A percentile compares a stretch with the other conserved stretches of the same genome.
Evolutionary conservation across 2,329 filamentous ascomycete genomes (phyloP).

Genomic region (Eurotiales sp.): DNA sequence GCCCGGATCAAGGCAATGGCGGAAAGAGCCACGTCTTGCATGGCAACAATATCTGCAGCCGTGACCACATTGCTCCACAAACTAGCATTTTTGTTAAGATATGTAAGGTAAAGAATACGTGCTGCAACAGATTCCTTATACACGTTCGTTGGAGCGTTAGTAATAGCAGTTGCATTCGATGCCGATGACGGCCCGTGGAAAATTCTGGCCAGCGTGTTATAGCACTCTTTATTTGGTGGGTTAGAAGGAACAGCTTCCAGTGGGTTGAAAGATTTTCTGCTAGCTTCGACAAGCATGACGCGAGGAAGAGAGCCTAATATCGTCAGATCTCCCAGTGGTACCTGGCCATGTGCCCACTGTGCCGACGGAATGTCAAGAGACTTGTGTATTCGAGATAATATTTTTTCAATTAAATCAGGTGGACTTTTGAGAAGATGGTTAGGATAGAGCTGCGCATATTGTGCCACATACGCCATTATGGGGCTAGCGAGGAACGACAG

Average conservation of each 20-base stretch:
- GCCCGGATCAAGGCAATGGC: slow-evolving; percentile 51
- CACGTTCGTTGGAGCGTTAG: slow-evolving; percentile 36
- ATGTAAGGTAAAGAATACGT: slow-evolving; percentile 53
- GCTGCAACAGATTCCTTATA: slow-evolving; percentile 51
- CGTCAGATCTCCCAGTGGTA: slow-evolving; percentile 54
- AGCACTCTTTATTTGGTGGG: slow-evolving; percentile 50
- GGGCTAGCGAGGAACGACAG: slow-evolving; percentile 52
- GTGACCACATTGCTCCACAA: slow-evolving; percentile 52
- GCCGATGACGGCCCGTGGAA: slow-evolving; percentile 53
- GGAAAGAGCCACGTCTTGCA: slow-evolving; percentile 55
- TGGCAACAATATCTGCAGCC: slow-evolving; percentile 55
- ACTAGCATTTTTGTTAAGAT: slow-evolving; percentile 48
- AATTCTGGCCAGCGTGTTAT: slow-evolving; percentile 53
- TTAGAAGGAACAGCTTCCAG: slow-evolving; percentile 51
- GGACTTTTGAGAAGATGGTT: slow-evolving; percentile 50
- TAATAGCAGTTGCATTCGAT: slow-evolving; percentile 19
- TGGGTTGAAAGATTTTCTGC: slow-evolving; percentile 37
- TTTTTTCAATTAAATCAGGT: slow-evolving; percentile 38
- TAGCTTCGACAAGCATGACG: slow-evolving; percentile 47
- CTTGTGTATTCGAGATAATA: slow-evolving; percentile 46
- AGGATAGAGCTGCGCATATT: slow-evolving; percentile 54
- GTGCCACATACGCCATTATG: slow-evolving; percentile 55
- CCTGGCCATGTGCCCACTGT: slow-evolving; percentile 52
- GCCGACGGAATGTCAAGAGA: slow-evolving; percentile 43
- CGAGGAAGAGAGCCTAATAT: slow-evolving; percentile 58